Evolutionary conservation across 352 stramenopile species (phyloP).

Genomic region (Globisporangium lucens): DNA sequence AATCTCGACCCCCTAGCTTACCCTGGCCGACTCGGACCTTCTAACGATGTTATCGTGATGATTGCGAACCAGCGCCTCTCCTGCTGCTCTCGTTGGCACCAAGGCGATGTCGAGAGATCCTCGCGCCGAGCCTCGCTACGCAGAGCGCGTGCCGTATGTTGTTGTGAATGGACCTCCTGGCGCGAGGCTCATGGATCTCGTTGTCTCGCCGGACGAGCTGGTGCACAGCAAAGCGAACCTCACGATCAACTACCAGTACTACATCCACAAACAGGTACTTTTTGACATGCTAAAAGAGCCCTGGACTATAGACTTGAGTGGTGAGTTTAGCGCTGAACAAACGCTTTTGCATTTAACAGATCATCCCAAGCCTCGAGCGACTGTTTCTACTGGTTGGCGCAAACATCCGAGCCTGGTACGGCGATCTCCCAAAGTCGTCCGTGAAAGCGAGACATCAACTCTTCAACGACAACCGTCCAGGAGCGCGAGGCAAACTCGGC

Average conservation of each 20-base stretch:
- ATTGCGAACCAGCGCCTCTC: conserved; percentile 41
- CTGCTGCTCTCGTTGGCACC: conserved; percentile 70
- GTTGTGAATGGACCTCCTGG: conserved; percentile 87
- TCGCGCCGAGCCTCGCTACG: conserved; percentile 73
- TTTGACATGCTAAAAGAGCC: background rate
- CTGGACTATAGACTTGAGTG: background rate
- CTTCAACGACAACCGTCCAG: conserved; percentile 16
- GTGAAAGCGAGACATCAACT: conserved; percentile 54
- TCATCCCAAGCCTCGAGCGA: conserved; percentile 81
- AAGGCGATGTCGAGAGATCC: conserved; percentile 82
- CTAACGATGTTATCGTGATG: conserved; percentile 1
- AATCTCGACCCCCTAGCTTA: background rate
- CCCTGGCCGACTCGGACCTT: background rate
- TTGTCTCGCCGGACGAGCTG: conserved; percentile 80
- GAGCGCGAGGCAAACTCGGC: conserved; percentile 15
- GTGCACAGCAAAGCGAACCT: conserved; percentile 36
- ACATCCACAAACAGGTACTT: conserved; percentile 87
- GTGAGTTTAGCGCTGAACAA: too few species aligned
- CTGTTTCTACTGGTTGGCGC: conserved; percentile 78
- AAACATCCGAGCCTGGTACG: conserved; percentile 77
- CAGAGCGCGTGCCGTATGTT: conserved; percentile 89
- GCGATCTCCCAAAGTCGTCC: conserved; percentile 45
- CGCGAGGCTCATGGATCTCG: conserved; percentile 87
- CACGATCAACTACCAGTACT: conserved; percentile 92
- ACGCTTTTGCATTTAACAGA: conserved; percentile 25